phyloP scores from a whole-genome alignment of 768 basidiomycete species.

The Tulasnella sp. region DNA sequence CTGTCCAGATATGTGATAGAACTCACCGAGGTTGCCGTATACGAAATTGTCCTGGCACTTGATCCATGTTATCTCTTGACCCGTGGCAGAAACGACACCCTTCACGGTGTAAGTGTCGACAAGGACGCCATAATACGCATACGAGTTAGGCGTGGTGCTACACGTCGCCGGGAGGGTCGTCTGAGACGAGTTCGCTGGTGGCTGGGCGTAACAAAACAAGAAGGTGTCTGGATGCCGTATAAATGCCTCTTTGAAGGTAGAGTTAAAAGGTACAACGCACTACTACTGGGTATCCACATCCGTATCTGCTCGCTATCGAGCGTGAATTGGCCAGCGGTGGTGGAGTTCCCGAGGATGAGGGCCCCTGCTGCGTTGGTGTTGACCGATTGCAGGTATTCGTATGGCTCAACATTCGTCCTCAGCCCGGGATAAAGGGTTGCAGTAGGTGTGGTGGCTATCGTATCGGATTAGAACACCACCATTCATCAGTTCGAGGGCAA shows the following conservation, averaged over 20 bases:
- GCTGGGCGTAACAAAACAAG: conserved; percentile 39
- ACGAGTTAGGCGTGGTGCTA: conserved; percentile 38
- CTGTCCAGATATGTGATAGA: background rate
- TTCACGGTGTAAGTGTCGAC: conserved; percentile 53
- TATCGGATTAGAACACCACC: too few relatives aligned
- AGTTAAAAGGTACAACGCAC: too few relatives aligned
- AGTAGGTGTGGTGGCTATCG: too few relatives aligned
- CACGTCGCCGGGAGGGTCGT: conserved; percentile 42
- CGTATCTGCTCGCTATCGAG: conserved; percentile 45
- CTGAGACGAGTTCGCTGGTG: conserved; percentile 36
- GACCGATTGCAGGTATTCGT: conserved; percentile 45
- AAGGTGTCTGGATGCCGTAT: background rate
- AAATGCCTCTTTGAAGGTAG: too few relatives aligned
- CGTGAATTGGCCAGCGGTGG: conserved; percentile 39
- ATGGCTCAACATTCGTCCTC: too few relatives aligned
- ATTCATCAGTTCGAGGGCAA: too few relatives aligned
- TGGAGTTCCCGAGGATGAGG: conserved; percentile 44
- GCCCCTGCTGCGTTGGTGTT: conserved; percentile 30
- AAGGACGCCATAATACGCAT: conserved; percentile 39
- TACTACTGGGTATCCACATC: conserved; percentile 35
- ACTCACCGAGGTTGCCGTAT: conserved; percentile 43
- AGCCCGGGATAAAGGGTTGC: too few relatives aligned
- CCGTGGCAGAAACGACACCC: conserved; percentile 37
- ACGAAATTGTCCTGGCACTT: conserved; percentile 43
- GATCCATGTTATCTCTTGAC: conserved; percentile 40